Evolutionary conservation across 1,284 basidiomycete genomes (phyloP), one percentile per base, ranked within the genome.

Genomic region (Retiboletus flavoniger): DNA sequence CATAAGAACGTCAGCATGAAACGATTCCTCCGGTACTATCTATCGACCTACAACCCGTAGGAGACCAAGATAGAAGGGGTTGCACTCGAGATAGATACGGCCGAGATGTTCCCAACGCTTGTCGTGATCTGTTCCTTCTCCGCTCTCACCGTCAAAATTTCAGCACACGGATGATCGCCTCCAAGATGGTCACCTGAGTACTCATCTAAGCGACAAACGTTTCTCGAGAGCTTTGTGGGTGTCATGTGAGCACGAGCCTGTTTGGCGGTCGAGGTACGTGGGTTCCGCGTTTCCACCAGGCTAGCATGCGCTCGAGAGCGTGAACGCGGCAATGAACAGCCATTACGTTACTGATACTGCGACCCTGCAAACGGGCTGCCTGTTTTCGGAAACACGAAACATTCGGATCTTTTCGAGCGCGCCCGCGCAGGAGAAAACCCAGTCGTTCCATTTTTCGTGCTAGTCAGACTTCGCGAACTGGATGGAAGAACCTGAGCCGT

Each of bases 361-460:
- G 55, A 61, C 61, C 55, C 58, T 62, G 60, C 26, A 47, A 35
- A 47, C 51, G 39, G 61, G 40, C 51, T 42, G 50, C 26, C 21
- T 34, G 17, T 6, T 32, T 50, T 50, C 45, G 38, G 54, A 44
- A 47, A 50, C 50, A 34, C 43, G 46, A 60, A 19, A 51, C 52
- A 32, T 36, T 47, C 42, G 35, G 44, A 14, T 17, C 29, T 35
- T 40, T 34, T 41, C 11, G 32, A 42, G 46, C 31, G 31, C 17
- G 45, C 11, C n/a, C 28, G 47, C 10, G 14, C 28, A 41, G n/a
- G 31, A 38, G 46, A 24, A 42, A 21, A 43, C 46, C 42, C 32
- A 47, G 16, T 11, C 11, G 40, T 60, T 62, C 11, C 65, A 49
- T 64, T 64, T 61, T 68, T 53, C 35, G 60, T 50, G 32, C 7